Evolutionary conservation across 1,284 basidiomycete genomes (phyloP), one percentile per base, ranked within the genome.

Genomic region (Puccinia coronata): DNA sequence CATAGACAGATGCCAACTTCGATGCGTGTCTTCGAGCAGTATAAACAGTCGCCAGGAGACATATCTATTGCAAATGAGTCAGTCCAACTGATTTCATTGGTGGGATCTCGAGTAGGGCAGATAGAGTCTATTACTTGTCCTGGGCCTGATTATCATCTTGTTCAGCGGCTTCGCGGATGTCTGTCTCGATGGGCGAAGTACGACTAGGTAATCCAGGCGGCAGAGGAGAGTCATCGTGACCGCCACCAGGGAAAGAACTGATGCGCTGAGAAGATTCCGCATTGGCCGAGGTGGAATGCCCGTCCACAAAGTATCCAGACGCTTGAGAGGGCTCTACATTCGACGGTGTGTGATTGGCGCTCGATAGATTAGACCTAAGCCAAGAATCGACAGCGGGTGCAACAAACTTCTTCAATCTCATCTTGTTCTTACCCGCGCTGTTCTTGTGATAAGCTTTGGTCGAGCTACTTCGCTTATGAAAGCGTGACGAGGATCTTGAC

Each of bases 361-460:
- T 53, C 23, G 69, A 34, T 49, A 71, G 36, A n/a, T 34, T 53
- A 34, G 69, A 71, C 28, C 16, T 71, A 12, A 43, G 69, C 47
- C 43, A 71, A 36, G 43, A 20, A 11, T 53, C 69, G 69, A 71
- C 69, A 49, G 69, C 69, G 23, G 69, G 69, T 11, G 69, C 28
- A 49, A 71, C 69, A 18, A 71, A 53, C 47, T 71, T 71, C 28
- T 71, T 71, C 47, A 71, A 39, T 28, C 41, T 71, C 9, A 39
- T 12, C 51, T 71, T 71, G 34, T 71, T 71, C 25, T 71, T 71
- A 23, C 47, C 69, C 18, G 69, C 16, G 6, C 34, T 71, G 69
- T 53, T 49, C 69, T 71, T 71, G 69, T 67, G 63, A 47, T 53
- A 71, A 20, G 69, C 43, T n/a, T 53, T 71, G 43, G 69, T 51